These are phyloP conservation scores for barley (Hordeum vulgare) DNA, from an alignment of 176 grass and related monocot species.

Conservation along the genomic window DNA sequence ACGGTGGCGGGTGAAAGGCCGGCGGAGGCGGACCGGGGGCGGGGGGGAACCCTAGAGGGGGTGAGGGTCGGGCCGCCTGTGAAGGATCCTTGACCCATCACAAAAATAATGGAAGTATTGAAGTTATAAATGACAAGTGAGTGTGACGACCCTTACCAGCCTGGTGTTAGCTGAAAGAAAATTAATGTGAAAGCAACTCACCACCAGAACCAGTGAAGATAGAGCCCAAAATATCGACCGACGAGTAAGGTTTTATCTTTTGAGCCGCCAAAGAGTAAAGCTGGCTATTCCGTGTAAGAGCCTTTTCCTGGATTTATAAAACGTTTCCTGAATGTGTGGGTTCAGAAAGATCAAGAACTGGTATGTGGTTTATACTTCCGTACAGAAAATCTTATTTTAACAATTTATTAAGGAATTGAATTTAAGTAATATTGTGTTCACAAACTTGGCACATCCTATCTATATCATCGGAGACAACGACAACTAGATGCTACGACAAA, in stretches of 20 bases:
- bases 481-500: not conserved
- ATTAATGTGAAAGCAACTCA: constrained; percentile 16
- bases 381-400: not conserved
- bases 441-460: not conserved
- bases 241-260: not conserved
- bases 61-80: too few relatives aligned
- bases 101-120: not conserved
- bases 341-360: not conserved
- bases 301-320: not conserved
- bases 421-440: not conserved
- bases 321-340: not conserved
- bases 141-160: not conserved
- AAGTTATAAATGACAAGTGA: constrained; percentile 5
- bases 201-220: not conserved
- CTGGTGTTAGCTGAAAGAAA: not conserved
- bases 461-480: not conserved
- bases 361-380: not conserved
- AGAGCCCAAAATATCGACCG: not conserved
- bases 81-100: not conserved
- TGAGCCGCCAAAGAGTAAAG: not conserved
- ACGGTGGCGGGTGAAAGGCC: too few relatives aligned
- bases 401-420: not conserved
- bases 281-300: not conserved
- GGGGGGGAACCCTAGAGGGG: too few relatives aligned
- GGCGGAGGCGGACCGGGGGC: too few relatives aligned